These are phyloP conservation scores for Ceratocystis cubensis DNA, from an alignment of 2,329 filamentous ascomycete species.

Conservation along the genomic window DNA sequence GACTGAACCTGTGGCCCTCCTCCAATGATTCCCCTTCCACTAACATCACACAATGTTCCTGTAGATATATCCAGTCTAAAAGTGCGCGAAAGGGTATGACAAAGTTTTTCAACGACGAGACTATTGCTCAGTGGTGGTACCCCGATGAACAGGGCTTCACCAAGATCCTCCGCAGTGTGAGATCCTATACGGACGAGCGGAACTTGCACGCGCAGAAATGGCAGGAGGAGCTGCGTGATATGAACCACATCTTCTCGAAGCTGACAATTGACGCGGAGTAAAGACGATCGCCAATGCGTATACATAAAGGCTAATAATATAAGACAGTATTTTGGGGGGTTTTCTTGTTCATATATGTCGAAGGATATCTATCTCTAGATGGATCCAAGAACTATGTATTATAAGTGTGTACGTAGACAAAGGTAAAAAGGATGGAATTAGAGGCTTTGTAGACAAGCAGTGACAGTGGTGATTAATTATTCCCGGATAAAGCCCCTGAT, in stretches of 20 bases:
- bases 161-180: slow-evolving; percentile 60
- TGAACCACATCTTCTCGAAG: slow-evolving; percentile 63
- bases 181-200: slow-evolving; percentile 69
- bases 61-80: slow-evolving; percentile 70
- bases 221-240: slow-evolving; percentile 56
- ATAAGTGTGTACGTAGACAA: background rate
- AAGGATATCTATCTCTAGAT: too few relatives aligned
- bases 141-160: slow-evolving; percentile 67
- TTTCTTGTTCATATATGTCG: too few relatives aligned
- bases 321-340: background rate
- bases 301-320: background rate
- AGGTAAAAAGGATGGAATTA: background rate
- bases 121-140: slow-evolving; percentile 77
- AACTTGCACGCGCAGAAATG: slow-evolving; percentile 46
- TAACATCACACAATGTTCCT: slow-evolving; percentile 9
- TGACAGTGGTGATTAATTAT: too few relatives aligned
- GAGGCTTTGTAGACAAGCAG: background rate
- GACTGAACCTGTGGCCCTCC: background rate
- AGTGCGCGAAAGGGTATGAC: slow-evolving; percentile 64
- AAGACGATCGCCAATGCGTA: background rate
- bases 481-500: too few relatives aligned
- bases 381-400: too few relatives aligned
- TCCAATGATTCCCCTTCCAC: background rate
- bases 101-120: slow-evolving; percentile 57
- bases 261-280: background rate